These are phyloP conservation scores for Sarocladium strictum DNA, from an alignment of 2,329 filamentous ascomycete species.

Conservation along the genomic window DNA sequence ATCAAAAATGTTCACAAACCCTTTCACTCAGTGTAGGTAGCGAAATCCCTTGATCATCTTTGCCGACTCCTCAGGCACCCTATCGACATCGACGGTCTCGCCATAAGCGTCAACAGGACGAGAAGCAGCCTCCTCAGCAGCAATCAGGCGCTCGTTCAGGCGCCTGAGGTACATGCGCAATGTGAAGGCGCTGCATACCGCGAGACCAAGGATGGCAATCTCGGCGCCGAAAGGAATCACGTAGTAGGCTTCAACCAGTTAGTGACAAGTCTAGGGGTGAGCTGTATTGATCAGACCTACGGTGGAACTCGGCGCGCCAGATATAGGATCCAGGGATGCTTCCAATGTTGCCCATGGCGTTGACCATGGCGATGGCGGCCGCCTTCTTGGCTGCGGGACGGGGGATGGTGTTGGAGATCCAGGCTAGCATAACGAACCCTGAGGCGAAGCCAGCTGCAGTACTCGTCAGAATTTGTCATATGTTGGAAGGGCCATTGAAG, in stretches of 20 bases:
- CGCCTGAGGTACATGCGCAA: conserved; percentile 13
- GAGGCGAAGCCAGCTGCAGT: conserved; percentile 10
- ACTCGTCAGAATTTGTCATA: not conserved
- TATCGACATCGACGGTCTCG: not conserved
- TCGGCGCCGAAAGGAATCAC: conserved; percentile 40
- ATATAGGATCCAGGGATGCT: conserved; percentile 29
- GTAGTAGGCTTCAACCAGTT: conserved; percentile 13
- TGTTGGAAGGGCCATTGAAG: not conserved
- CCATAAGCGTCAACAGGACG: not conserved
- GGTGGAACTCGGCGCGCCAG: conserved; percentile 15
- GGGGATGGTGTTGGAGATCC: conserved; percentile 13
- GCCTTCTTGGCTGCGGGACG: conserved; percentile 13
- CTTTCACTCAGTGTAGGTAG: conserved; percentile 26
- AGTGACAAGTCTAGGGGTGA: not conserved
- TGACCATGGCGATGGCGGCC: conserved; percentile 47
- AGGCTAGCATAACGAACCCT: conserved; percentile 13
- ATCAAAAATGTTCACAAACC: not conserved
- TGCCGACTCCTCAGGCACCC: conserved; percentile 34
- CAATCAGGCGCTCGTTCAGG: not conserved
- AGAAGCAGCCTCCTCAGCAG: not conserved
- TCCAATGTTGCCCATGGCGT: conserved; percentile 45
- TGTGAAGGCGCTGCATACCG: conserved; percentile 15
- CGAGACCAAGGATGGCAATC: conserved; percentile 36
- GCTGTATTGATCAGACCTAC: not conserved
- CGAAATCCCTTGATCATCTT: conserved; percentile 41